phyloP scores from a whole-genome alignment of 2,329 filamentous ascomycete species.

The Elsinoe fawcettii region DNA sequence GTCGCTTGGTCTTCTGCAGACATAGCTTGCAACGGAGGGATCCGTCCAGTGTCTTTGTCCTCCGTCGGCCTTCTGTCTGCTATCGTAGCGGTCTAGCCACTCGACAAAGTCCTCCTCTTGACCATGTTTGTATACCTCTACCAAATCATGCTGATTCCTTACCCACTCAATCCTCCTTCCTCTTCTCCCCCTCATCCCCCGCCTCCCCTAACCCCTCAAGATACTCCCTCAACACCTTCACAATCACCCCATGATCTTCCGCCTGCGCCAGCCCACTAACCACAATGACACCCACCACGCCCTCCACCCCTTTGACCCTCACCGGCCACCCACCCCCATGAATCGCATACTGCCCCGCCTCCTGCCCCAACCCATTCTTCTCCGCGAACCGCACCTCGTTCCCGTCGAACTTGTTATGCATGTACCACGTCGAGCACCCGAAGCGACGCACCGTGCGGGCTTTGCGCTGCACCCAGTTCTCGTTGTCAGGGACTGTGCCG shows the following conservation, averaged over 20 bases:
- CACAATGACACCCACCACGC: constrained; percentile 65
- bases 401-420: constrained; percentile 58
- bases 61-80: no score
- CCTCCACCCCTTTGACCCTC: constrained; percentile 64
- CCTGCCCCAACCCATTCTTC: constrained; percentile 54
- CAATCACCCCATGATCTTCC: constrained; percentile 68
- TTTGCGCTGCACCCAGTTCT: constrained; percentile 56
- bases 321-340: constrained; percentile 72
- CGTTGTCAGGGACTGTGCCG: constrained; percentile 58
- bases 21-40: no score
- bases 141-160: not conserved
- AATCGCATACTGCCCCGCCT: constrained; percentile 59
- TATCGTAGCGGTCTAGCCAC: not conserved
- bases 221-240: constrained; percentile 57
- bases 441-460: constrained; percentile 63
- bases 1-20: no score
- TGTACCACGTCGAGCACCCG: constrained; percentile 61
- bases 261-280: constrained; percentile 70
- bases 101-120: not conserved
- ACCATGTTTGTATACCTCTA: not conserved
- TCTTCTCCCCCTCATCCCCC: constrained; percentile 29
- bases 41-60: not conserved
- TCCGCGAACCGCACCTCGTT: constrained; percentile 58
- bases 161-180: constrained; percentile 28
- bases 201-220: constrained; percentile 26